Conservation (phyloP, 257 asterid species). For the Dorcoceras hygrometricum region DNA sequence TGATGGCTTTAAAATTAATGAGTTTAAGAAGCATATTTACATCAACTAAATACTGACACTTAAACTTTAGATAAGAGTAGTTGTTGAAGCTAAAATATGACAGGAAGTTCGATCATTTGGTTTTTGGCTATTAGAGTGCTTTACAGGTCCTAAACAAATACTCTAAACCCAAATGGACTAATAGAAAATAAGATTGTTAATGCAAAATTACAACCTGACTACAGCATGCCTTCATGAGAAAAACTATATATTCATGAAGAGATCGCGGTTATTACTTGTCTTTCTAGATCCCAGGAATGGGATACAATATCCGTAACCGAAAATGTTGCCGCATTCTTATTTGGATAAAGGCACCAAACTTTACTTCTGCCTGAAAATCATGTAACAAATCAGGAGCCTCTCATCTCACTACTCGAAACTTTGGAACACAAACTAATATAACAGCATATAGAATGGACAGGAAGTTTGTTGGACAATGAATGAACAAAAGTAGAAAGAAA, state of each 20-base stretch:
- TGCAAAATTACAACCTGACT: slow-evolving; percentile 6
- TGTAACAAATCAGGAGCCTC: slow-evolving; percentile 21
- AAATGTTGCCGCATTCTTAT: slow-evolving; percentile 57
- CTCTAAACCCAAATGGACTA: neutral
- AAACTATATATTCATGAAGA: slow-evolving; percentile 7
- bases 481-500: neutral
- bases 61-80: too few species aligned
- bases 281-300: slow-evolving; percentile 32
- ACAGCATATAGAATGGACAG: neutral
- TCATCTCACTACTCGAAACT: neutral
- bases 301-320: slow-evolving; percentile 56
- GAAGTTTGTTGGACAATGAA: neutral
- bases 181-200: neutral
- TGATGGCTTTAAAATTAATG: too few species aligned
- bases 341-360: slow-evolving; percentile 92
- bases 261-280: slow-evolving; percentile 35
- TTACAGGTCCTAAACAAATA: too few species aligned
- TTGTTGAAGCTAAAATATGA: too few species aligned
- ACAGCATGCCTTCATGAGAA: too few species aligned
- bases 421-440: neutral
- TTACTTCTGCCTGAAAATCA: slow-evolving; percentile 66
- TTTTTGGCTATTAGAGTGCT: too few species aligned
- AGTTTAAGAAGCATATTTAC: too few species aligned
- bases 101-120: too few species aligned
- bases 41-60: too few species aligned